Evolutionary conservation across 306 rosid species (phyloP), one percentile per base, ranked within the genome.

Genomic region (Castanea sativa): DNA sequence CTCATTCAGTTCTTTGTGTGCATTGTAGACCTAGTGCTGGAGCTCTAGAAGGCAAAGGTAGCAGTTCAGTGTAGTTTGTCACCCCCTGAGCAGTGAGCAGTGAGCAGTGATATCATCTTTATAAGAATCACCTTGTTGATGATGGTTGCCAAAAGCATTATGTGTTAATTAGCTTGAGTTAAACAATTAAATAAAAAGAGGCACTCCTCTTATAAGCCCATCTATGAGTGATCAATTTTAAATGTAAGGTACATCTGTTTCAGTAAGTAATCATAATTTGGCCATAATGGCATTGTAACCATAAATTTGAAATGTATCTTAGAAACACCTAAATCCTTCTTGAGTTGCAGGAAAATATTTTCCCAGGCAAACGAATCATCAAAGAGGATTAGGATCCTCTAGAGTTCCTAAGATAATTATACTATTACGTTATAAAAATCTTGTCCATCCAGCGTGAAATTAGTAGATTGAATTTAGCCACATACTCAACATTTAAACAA

Each of bases 21-120:
- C 80, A 29, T 59, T 79, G 90, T 75, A 93, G 98, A 91, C 72
- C 88, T 90, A 8, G 97, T 93, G 69, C 75, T 93, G 97, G 97
- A 93, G 95, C 95, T 91, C 80, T 93, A 80, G 89, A 74, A 73
- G 52, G 80, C 60, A 77, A 70, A 74, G 38, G 59, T 78, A 81
- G 85, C 85, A 84, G 32, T 56, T 71, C 56, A 30, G 67, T 70
- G 45, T 75, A 77, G 58, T 78, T 76, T 23, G 71, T 18, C 55
- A 55, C 41, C 71, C 67, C 64, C 58, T 7, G 45, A 38, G 45
- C 45, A 38, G 45, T 38, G 71, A 38, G 45, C 45, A 38, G 45
- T 38, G 71, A 32, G 79, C 55, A 80, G 79, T 74, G 73, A 69
- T 81, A 18, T 63, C 65, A 63, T 77, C 79, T 33, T 77, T 77